Conservation (phyloP, 2,329 filamentous ascomycete genomes). For the Hysterium pulicare region DNA sequence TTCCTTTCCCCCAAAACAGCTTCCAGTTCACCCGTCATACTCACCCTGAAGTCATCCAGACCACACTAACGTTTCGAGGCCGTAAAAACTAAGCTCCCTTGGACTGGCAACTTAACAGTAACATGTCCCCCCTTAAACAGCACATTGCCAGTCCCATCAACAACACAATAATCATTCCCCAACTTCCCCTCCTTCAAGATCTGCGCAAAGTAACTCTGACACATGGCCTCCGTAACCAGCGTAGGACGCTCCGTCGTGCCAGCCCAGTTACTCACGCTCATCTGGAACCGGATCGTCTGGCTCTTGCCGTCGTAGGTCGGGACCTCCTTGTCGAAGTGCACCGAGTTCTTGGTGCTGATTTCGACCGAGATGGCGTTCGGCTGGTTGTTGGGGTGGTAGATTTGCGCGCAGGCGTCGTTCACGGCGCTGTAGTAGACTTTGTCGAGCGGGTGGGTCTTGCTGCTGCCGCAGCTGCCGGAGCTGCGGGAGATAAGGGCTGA, state of each 20-base stretch:
- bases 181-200: slow-evolving; percentile 7
- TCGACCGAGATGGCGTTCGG: background rate
- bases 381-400: too few species aligned
- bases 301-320: background rate
- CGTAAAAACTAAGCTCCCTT: too few species aligned
- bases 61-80: too few species aligned
- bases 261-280: background rate
- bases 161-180: slow-evolving; percentile 8
- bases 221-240: background rate
- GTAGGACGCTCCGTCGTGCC: background rate
- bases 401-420: background rate
- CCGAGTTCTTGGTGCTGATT: background rate
- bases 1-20: too few species aligned
- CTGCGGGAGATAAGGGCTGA: background rate
- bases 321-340: background rate
- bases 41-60: too few species aligned
- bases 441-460: background rate
- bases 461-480: background rate
- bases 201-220: slow-evolving; percentile 1
- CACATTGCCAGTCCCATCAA: slow-evolving; percentile 8
- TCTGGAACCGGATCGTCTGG: background rate
- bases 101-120: background rate
- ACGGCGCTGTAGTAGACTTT: background rate
- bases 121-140: slow-evolving; percentile 6
- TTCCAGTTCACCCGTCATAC: too few species aligned